Percentiles rank a stretch among this genome's conserved stretches.
phyloP scores from a whole-genome alignment of 1,284 basidiomycete genomes.

The Gomphus bonarii region DNA sequence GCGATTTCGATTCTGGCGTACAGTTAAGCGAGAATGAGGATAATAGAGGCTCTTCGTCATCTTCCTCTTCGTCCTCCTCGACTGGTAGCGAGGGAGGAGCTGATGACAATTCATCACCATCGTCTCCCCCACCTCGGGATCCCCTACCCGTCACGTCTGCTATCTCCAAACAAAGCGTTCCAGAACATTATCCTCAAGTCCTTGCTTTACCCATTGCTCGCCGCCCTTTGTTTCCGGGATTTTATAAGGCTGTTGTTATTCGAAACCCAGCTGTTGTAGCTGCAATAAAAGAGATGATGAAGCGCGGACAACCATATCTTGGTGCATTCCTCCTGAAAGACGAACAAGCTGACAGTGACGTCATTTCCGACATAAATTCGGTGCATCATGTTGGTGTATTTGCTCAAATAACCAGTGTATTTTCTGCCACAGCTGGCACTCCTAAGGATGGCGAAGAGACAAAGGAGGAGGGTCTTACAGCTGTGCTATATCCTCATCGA shows the following conservation, averaged over 20 bases:
- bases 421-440: constrained; percentile 50
- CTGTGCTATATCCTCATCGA: constrained; percentile 92
- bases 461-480: constrained; percentile 82
- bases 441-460: constrained; percentile 42
- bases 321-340: constrained; percentile 98
- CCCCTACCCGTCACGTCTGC: constrained; percentile 37
- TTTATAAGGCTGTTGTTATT: constrained; percentile 95
- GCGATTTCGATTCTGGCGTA: constrained; percentile 6
- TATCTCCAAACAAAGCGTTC: constrained; percentile 75
- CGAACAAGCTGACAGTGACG: constrained; percentile 86
- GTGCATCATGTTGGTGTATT: constrained; percentile 95
- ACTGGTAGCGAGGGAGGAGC: constrained; percentile 21
- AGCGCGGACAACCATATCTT: constrained; percentile 94
- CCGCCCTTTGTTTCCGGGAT: constrained; percentile 92
- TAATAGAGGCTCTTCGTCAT: constrained; percentile 16
- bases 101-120: constrained; percentile 23
- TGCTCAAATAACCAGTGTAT: constrained; percentile 95
- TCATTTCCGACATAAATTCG: constrained; percentile 81
- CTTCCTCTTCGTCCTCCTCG: constrained; percentile 21
- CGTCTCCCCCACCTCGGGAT: constrained; percentile 24
- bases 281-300: constrained; percentile 94
- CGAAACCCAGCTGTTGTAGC: constrained; percentile 86
- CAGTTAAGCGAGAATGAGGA: constrained; percentile 16
- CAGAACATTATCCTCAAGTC: constrained; percentile 88
- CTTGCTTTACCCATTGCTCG: constrained; percentile 94